Evolutionary conservation across 2,329 filamentous ascomycete genomes (phyloP), one percentile per base, ranked within the genome.

Genomic region (Dactylellina parvicollis): DNA sequence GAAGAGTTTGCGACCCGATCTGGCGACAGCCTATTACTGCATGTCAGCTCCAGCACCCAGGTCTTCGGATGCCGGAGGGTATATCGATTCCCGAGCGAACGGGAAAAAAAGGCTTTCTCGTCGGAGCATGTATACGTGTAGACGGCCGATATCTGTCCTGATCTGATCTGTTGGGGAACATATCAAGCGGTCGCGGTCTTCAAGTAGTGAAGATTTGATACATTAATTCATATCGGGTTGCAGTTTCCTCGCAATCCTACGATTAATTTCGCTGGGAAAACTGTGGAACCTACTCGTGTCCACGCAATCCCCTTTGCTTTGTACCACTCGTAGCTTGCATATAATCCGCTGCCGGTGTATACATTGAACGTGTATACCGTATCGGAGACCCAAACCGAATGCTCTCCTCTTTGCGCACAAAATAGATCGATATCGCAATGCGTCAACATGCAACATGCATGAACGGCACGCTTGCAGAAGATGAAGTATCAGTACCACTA

Each of bases 31-130:
- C 12, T 14, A n/a, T 38, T 38, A n/a, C n/a, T n/a, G n/a, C n/a
- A n/a, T n/a, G n/a, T n/a, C n/a, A n/a, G 34, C 5, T 38, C 3
- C 16, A 7, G 10, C 50, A 50, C 9, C 18, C 32, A 30, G 50
- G 50, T 38, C 61, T 40, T 52, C 62, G 62, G 62, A 59, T 52
- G 54, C 44, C 62, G 62, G 52, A 67, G 32, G 14, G 22, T 44
- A 40, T 50, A 26, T 57, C 10, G 34, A 10, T 44, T 42, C 32
- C 52, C 52, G 52, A 34, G 14, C 10, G 22, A 16, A n/a, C 18
- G 9, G 47, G n/a, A 16, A 18, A n/a, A 18, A 12, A n/a, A n/a
- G n/a, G n/a, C n/a, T 40, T 54, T 55, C 55, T 65, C 49, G 26
- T 54, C 47, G 59, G 59, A 34, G 47, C 8, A 16, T n/a, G n/a